phyloP scores from a whole-genome alignment of 495 filamentous ascomycete genomes.

The Penicillium roqueforti region DNA sequence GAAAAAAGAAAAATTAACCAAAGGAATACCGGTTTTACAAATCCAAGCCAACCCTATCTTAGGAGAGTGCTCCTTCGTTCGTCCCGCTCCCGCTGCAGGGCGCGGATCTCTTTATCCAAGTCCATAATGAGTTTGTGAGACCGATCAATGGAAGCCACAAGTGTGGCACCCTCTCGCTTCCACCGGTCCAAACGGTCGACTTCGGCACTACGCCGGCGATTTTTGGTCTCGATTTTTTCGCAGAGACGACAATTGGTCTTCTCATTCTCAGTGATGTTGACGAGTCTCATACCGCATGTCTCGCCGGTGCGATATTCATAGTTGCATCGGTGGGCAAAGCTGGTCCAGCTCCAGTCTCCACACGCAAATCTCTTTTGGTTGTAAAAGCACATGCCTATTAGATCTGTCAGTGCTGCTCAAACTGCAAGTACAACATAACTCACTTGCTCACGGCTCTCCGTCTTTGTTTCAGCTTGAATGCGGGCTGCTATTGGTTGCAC shows the following conservation, averaged over 20 bases:
- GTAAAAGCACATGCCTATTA: constrained; percentile 56
- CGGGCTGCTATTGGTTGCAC: constrained; percentile 34
- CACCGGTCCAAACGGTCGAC: constrained; percentile 75
- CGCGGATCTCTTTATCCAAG: constrained; percentile 60
- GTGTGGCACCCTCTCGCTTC: constrained; percentile 64
- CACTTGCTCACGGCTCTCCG: constrained; percentile 31
- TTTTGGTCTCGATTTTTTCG: constrained; percentile 87
- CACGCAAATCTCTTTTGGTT: constrained; percentile 59
- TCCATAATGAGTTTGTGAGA: constrained; percentile 58
- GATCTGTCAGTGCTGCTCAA: constrained; percentile 30
- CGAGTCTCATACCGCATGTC: constrained; percentile 94
- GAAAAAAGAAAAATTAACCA: neutral
- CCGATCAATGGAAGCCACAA: constrained; percentile 77
- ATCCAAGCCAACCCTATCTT: constrained; percentile 19
- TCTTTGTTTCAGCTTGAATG: constrained; percentile 36
- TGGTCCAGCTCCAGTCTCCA: constrained; percentile 93
- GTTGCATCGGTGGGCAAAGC: constrained; percentile 90
- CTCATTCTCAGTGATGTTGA: constrained; percentile 62
- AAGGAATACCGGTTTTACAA: constrained; percentile 10
- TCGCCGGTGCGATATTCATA: constrained; percentile 97
- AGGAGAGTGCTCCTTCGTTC: constrained; percentile 32
- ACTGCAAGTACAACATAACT: constrained; percentile 28
- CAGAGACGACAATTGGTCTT: constrained; percentile 71
- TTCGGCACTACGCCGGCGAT: constrained; percentile 70
- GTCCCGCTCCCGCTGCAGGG: constrained; percentile 42